Evolutionary conservation across 2,329 filamentous ascomycete genomes (phyloP).

Genomic region (Aspergillus sp.): DNA sequence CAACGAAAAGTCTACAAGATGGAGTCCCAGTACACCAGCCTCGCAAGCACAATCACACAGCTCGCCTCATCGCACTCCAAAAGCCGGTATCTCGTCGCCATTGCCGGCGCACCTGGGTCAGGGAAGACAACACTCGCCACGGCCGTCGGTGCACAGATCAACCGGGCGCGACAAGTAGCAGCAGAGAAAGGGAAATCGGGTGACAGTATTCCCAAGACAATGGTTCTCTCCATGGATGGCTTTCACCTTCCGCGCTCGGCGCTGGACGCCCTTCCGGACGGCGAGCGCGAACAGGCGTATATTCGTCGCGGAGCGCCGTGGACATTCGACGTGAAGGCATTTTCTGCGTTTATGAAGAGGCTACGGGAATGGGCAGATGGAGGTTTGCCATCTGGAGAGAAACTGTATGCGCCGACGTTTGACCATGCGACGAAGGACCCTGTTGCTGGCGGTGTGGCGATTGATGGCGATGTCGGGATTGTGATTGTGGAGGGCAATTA

Average conservation of each 20-base stretch:
- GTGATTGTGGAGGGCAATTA: slow-evolving; percentile 29
- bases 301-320: slow-evolving; percentile 38
- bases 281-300: slow-evolving; percentile 29
- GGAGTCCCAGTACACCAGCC: slow-evolving; percentile 22
- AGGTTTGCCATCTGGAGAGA: slow-evolving; percentile 2
- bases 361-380: slow-evolving; percentile 27
- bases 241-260: slow-evolving; percentile 34
- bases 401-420: slow-evolving; percentile 32
- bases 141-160: slow-evolving; percentile 28
- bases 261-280: slow-evolving; percentile 33
- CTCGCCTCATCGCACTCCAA: slow-evolving; percentile 17
- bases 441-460: slow-evolving; percentile 25
- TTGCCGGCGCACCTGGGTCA: slow-evolving; percentile 35
- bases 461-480: slow-evolving; percentile 23
- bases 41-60: slow-evolving; percentile 20
- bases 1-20: slow-evolving; percentile 6
- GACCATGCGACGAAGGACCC: slow-evolving; percentile 39
- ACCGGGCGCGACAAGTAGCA: slow-evolving; percentile 4
- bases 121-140: slow-evolving; percentile 36
- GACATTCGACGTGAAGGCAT: slow-evolving; percentile 35
- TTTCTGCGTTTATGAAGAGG: slow-evolving; percentile 27
- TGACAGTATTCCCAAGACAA: slow-evolving; percentile 5
- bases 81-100: slow-evolving; percentile 25
- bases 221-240: slow-evolving; percentile 38
- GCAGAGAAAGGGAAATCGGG: neutral